These are phyloP conservation scores for Chloranthus sessilifolius DNA, from an alignment of 164 flowering plant genomes.

Conservation along the genomic window DNA sequence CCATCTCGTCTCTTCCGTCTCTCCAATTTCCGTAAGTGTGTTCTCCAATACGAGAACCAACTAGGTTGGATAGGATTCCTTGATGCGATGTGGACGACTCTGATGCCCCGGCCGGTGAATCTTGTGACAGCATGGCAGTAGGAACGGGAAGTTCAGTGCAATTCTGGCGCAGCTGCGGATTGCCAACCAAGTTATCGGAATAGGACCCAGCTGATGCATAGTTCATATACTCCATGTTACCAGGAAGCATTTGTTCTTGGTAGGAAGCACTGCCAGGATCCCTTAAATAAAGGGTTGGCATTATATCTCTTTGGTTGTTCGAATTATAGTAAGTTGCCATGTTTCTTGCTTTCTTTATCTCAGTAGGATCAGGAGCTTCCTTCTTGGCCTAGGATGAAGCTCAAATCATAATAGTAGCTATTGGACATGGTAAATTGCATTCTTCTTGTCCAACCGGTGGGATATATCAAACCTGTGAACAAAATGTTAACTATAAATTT, in stretches of 20 bases:
- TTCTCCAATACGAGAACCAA: slow-evolving; percentile 33
- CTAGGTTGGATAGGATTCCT: slow-evolving; percentile 42
- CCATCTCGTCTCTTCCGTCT: slow-evolving; percentile 55
- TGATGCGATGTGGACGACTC: slow-evolving; percentile 44
- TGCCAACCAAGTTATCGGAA: slow-evolving; percentile 41
- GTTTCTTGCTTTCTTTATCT: slow-evolving; percentile 13
- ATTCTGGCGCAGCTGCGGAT: slow-evolving; percentile 39
- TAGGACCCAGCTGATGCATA: slow-evolving; percentile 46
- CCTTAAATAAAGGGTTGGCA: slow-evolving; percentile 44
- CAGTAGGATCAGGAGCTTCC: slow-evolving; percentile 6
- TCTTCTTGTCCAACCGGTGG: neutral
- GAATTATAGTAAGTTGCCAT: slow-evolving; percentile 77
- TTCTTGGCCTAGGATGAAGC: slow-evolving; percentile 1
- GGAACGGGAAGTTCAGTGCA: slow-evolving; percentile 33
- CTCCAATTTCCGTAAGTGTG: slow-evolving; percentile 50
- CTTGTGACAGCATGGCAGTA: slow-evolving; percentile 11
- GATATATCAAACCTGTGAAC: neutral
- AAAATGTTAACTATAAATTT: neutral
- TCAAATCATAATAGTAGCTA: slow-evolving; percentile 9
- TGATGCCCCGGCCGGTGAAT: slow-evolving; percentile 33
- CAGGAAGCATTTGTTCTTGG: slow-evolving; percentile 41
- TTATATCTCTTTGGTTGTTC: slow-evolving; percentile 49
- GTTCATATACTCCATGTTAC: slow-evolving; percentile 57
- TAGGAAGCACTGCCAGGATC: slow-evolving; percentile 43
- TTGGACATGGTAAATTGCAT: neutral